A percentile compares a stretch with the other conserved stretches of the same genome.
Evolutionary conservation across 257 asterid species (phyloP).

Genomic region (Gynochthodes officinalis): DNA sequence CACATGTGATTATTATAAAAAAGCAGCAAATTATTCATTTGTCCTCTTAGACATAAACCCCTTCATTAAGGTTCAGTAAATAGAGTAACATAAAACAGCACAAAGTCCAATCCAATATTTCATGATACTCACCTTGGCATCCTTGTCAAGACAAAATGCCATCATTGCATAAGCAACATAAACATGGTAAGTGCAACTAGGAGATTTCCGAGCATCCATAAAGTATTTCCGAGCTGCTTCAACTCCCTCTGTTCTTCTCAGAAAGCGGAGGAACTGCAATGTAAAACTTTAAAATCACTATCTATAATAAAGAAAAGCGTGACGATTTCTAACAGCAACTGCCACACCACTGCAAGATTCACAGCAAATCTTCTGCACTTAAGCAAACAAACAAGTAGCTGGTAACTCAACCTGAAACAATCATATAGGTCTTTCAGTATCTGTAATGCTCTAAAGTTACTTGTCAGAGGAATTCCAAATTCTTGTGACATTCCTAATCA

Average conservation of each 20-base stretch:
- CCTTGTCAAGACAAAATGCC: conserved; percentile 98
- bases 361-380: neutral
- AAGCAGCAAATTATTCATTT: neutral
- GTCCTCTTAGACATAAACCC: too few relatives aligned
- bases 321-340: neutral
- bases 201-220: conserved; percentile 87
- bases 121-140: conserved; percentile 66
- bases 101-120: neutral
- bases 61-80: neutral
- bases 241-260: conserved; percentile 94
- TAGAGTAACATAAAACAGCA: neutral
- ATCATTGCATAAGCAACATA: conserved; percentile 96
- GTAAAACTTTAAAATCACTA: neutral
- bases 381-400: neutral
- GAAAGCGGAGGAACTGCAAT: conserved; percentile 74
- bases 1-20: neutral
- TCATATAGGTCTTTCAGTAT: too few relatives aligned
- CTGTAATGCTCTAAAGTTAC: too few relatives aligned
- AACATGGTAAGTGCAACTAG: conserved; percentile 93
- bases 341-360: neutral
- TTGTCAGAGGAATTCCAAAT: neutral
- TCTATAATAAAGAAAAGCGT: neutral
- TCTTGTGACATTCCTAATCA: neutral
- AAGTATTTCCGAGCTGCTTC: conserved; percentile 95
- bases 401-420: too few relatives aligned